Conservation (phyloP, 345 rosid genomes). For the Pugionium cornutum region DNA sequence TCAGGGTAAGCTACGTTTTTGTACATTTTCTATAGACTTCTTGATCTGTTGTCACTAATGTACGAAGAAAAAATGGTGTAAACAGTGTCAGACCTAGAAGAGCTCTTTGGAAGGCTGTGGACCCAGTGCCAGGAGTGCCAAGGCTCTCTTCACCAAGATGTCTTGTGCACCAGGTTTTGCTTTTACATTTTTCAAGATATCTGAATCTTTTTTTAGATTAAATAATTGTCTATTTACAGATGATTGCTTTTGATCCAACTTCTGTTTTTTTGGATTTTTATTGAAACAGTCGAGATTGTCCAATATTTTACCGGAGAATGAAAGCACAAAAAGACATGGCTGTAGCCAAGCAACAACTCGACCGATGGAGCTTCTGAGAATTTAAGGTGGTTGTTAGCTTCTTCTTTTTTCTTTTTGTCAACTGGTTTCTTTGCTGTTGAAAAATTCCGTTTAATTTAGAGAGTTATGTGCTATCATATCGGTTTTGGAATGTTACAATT, state of each 20-base stretch:
- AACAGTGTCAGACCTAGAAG: slow-evolving; percentile 82
- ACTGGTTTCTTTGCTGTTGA: slow-evolving; percentile 13
- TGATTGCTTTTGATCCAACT: slow-evolving; percentile 23
- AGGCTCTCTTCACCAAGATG: slow-evolving; percentile 99
- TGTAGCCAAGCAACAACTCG: slow-evolving; percentile 75
- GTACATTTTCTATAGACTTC: slow-evolving; percentile 18
- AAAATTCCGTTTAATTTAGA: neutral
- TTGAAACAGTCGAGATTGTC: slow-evolving; percentile 83
- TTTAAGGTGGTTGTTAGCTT: slow-evolving; percentile 34
- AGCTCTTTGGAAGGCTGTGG: slow-evolving; percentile 85
- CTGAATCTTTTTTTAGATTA: neutral
- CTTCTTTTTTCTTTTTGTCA: neutral
- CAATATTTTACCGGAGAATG: slow-evolving; percentile 94
- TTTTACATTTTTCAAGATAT: neutral
- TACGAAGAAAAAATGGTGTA: slow-evolving; percentile 12
- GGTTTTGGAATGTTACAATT: neutral
- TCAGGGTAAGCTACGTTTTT: slow-evolving; percentile 54
- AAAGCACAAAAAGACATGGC: slow-evolving; percentile 96
- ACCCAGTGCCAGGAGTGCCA: slow-evolving; percentile 98
- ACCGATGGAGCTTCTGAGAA: slow-evolving; percentile 73
- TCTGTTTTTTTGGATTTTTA: neutral
- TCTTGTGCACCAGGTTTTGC: slow-evolving; percentile 86
- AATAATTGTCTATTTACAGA: neutral
- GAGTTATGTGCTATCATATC: neutral
- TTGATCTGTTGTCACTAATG: neutral